Evolutionary conservation across 164 flowering plant genomes (phyloP).

Genomic region (Magnolia sinica): DNA sequence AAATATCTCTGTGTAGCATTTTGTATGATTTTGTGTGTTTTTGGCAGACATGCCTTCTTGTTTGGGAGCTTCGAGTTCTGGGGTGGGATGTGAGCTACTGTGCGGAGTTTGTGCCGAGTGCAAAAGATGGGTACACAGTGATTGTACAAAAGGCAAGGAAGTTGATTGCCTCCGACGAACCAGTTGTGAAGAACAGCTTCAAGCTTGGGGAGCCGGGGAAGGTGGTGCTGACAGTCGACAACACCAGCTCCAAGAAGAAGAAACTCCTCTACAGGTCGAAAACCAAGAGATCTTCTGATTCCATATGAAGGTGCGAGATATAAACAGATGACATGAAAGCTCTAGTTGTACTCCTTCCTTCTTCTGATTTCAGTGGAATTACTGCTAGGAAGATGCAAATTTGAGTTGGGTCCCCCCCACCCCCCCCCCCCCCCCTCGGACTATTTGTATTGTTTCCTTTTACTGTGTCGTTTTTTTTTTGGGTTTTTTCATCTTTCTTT

Average conservation of each 20-base stretch:
- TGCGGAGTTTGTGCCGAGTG: constrained; percentile 68
- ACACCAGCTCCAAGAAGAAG: constrained; percentile 81
- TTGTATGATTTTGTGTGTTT: not conserved
- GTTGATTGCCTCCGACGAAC: constrained; percentile 54
- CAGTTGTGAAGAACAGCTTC: constrained; percentile 55
- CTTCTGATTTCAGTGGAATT: not conserved
- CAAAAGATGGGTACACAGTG: constrained; percentile 65
- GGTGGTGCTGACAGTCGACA: constrained; percentile 68
- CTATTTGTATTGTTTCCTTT: not conserved
- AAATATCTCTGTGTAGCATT: not conserved
- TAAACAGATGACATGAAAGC: not conserved
- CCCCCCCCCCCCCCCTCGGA: not conserved
- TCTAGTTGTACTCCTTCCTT: not conserved
- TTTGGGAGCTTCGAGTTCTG: constrained; percentile 73
- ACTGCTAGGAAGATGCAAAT: not conserved
- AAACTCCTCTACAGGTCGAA: constrained; percentile 77
- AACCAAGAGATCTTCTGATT: constrained; percentile 38
- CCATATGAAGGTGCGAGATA: not conserved
- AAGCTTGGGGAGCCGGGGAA: constrained; percentile 68
- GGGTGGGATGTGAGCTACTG: constrained; percentile 82
- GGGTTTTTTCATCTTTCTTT: not conserved
- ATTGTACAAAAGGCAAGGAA: constrained; percentile 64
- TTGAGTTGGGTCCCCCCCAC: not conserved
- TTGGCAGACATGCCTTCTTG: constrained; percentile 42
- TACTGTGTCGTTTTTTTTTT: constrained; percentile 1